Evolutionary conservation across 805 yeast species (phyloP), one percentile per base, ranked within the genome.

Genomic region (Saturnispora halmiae): DNA sequence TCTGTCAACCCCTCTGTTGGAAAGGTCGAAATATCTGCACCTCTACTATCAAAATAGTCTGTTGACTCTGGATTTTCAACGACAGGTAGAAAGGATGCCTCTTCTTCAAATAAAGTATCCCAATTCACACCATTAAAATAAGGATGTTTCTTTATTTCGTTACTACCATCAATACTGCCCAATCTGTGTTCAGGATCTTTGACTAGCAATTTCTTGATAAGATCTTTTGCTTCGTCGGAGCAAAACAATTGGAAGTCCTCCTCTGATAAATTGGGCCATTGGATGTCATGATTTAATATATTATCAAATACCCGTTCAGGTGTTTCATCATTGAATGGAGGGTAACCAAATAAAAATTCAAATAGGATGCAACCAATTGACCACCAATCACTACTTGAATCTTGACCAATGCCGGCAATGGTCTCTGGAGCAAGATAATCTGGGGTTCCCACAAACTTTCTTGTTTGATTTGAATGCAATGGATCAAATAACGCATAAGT

Each of bases 391-490:
- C 90, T 78, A 47, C 79, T 73, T 47, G 77, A 87, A 46, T 79
- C 83, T 56, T 90, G 96, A 0, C 83, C 81, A 1, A 71, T 67
- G 30, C 96, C 97, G 31, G 72, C 67, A 46, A 92, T 86, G 0
- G 96, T 88, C 56, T 92, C 99, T 0, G 99, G 99, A 0, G 99
- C 94, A 30, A 94, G 70, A 59, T 92, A 92, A 58, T 92, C 98
- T 0, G 99, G 99, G 0, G 99, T 92, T 0, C 99, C 99, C 25
- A 87, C 95, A 52, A 90, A 88, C 46, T 72, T 73, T 51, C 77
- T 73, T 20, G 69, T 65, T 39, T 72, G 75, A 1, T 71, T 68
- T 5, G 60, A 51, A 14, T 48, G 43, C 6, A 46, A 44, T 1
- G 95, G 94, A 56, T 87, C 87, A 55, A 78, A 85, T 32, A 88